A percentile compares a stretch with the other conserved stretches of the same genome.
phyloP scores from a whole-genome alignment of 108 stramenopile species.

The Fistulifera pelliculosa region DNA sequence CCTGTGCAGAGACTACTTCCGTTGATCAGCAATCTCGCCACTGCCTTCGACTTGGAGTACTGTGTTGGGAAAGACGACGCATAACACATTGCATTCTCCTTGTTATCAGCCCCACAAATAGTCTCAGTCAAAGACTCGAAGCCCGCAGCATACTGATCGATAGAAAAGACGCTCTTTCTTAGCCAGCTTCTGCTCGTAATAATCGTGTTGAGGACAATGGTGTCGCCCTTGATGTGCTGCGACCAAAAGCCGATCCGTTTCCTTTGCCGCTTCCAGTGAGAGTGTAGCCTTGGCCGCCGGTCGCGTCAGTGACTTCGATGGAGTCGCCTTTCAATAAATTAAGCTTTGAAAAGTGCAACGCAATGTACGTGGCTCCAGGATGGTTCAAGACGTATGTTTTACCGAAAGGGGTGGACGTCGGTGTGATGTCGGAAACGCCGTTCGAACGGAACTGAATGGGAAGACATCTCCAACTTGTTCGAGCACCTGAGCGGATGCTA shows the following conservation, averaged over 20 bases:
- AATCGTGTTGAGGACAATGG: no score
- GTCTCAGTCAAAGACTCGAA: neutral
- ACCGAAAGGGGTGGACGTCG: no score
- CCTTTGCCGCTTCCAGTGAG: neutral
- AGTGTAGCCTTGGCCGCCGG: neutral
- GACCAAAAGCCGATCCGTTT: neutral
- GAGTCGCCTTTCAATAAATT: neutral
- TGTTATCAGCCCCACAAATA: neutral
- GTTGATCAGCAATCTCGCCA: constrained; percentile 10
- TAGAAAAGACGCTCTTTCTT: neutral
- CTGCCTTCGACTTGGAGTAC: constrained; percentile 1
- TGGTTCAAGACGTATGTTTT: neutral
- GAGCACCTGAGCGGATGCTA: no score
- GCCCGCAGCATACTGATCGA: neutral
- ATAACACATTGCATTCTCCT: constrained; percentile 1
- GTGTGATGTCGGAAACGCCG: no score
- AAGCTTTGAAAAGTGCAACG: neutral
- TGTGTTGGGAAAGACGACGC: neutral
- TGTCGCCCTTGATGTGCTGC: constrained; percentile 2
- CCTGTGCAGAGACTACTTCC: constrained; percentile 6
- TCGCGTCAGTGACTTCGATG: neutral
- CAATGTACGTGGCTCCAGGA: constrained; percentile 1
- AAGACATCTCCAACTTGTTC: no score
- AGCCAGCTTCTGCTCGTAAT: neutral
- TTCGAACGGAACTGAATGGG: no score